A percentile compares a stretch with the other conserved stretches of the same genome.
phyloP scores from a whole-genome alignment of 2,329 filamentous ascomycete species.

The Thielaviopsis euricoi region DNA sequence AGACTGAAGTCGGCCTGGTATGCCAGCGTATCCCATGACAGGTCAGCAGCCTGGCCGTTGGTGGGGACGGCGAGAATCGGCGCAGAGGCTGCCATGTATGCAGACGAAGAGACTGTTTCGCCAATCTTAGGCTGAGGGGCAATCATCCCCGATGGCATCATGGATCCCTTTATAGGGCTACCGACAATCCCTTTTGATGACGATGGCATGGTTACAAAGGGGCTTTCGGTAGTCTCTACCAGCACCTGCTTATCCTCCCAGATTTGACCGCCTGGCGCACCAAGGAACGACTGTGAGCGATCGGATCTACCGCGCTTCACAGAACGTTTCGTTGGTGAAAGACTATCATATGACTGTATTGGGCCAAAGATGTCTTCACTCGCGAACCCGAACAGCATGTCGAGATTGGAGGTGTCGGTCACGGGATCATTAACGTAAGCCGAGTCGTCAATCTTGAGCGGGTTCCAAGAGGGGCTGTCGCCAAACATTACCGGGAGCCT shows the following conservation, averaged over 20 bases:
- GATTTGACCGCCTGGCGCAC: constrained; percentile 6
- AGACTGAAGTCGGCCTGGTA: constrained; percentile 24
- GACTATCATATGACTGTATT: constrained; percentile 28
- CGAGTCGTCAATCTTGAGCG: constrained; percentile 47
- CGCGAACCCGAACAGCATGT: constrained; percentile 38
- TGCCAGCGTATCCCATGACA: constrained; percentile 22
- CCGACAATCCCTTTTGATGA: constrained; percentile 31
- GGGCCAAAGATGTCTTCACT: constrained; percentile 20
- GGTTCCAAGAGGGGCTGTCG: constrained; percentile 43
- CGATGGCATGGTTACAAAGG: constrained; percentile 27
- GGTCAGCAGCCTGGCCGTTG: constrained; percentile 21
- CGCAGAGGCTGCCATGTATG: constrained; percentile 6
- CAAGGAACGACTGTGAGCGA: constrained; percentile 35
- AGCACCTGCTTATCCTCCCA: constrained; percentile 9
- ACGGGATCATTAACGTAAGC: constrained; percentile 29
- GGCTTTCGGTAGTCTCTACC: constrained; percentile 9
- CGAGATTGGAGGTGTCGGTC: constrained; percentile 31
- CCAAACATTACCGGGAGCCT: constrained; percentile 25
- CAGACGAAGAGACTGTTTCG: not conserved
- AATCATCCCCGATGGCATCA: constrained; percentile 5
- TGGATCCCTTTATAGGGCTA: constrained; percentile 11
- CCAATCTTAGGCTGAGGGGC: constrained; percentile 5
- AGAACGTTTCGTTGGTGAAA: constrained; percentile 52
- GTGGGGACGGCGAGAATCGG: constrained; percentile 17
- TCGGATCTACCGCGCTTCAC: constrained; percentile 43